Evolutionary conservation across 371 early-diverging fungal species (phyloP), one percentile per base, ranked within the genome.

Genomic region (Entomophthora muscae): DNA sequence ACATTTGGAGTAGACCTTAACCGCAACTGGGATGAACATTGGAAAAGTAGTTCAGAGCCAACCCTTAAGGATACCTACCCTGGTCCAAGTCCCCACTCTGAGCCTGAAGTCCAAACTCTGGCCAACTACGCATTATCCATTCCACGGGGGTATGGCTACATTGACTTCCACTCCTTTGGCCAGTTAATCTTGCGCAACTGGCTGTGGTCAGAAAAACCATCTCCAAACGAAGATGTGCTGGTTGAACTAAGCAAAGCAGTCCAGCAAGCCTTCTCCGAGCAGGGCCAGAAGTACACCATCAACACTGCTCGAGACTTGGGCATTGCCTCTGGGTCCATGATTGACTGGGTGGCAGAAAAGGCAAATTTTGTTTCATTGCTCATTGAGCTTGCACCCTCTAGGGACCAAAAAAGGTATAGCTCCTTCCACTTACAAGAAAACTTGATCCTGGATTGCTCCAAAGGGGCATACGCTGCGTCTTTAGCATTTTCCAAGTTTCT

Each of bases 111-210:
- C 17, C 64, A 77, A 60, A 79, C 78, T 1, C 56, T 79, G 31
- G 69, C 67, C 62, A 65, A 69, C n/a, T 78, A 72, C 61, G 78
- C 76, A 66, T 54, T 68, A 23, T 58, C 67, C 42, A 71, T 75
- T 61, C 73, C 72, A 31, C 68, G 72, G 21, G 69, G 78, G 28
- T 70, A 80, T 23, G 81, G 76, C 1, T 80, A 75, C 32, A 75
- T 83, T 63, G 83, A 83, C 64, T 76, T 79, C 57, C 83, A 81
- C 63, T 71, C 74, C 32, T 83, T 73, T 69, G 70, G 71, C 12
- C 78, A 75, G 63, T 64, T 72, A 55, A 68, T 77, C 27, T 67
- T 77, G 53, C 71, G 76, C 1, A 76, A 78, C 10, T 59, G 68
- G 53, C 80, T 79, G 1, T 80, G 76, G 76, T 68, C 68, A 22